phyloP scores from a whole-genome alignment of 2,329 filamentous ascomycete genomes.

The Ophiocordyceps camponoti-leonardi region DNA sequence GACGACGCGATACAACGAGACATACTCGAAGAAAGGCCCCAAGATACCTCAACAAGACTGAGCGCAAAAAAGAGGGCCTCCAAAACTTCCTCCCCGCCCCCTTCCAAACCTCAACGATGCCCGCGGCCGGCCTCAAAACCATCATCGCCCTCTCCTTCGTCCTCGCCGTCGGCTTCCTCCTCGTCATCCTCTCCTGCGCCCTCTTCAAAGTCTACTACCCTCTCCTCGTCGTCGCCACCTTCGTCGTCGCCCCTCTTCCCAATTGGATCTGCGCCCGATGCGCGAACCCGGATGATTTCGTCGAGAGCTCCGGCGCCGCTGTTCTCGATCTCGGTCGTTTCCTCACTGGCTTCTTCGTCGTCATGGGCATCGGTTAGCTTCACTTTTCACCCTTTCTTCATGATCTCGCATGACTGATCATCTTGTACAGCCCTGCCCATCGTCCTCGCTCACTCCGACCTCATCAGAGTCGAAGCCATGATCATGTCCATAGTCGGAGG shows the following conservation, averaged over 20 bases:
- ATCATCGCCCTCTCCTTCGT: constrained; percentile 99
- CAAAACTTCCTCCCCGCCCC: too few species aligned
- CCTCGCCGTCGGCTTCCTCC: constrained; percentile 93
- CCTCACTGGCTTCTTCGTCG: constrained; percentile 83
- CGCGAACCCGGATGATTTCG: constrained; percentile 89
- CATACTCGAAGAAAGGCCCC: neutral
- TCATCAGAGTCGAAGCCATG: constrained; percentile 76
- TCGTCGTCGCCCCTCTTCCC: constrained; percentile 80
- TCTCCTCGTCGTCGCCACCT: constrained; percentile 88
- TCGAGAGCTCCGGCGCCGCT: constrained; percentile 65
- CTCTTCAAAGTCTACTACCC: constrained; percentile 92
- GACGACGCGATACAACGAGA: too few species aligned
- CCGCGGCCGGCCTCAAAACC: constrained; percentile 86
- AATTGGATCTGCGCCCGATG: constrained; percentile 92
- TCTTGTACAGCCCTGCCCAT: constrained; percentile 55
- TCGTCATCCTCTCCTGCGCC: constrained; percentile 94
- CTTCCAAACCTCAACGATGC: constrained; percentile 22
- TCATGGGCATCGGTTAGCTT: constrained; percentile 87
- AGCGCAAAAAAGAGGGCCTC: neutral
- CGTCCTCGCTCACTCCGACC: constrained; percentile 69
- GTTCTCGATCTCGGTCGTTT: constrained; percentile 90
- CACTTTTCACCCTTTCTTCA: neutral
- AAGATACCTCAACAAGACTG: neutral
- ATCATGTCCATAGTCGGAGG: constrained; percentile 90
- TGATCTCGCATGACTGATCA: neutral